Percentiles rank a stretch among this genome's conserved stretches.
These are phyloP conservation scores for Phytophthora multivora DNA, from an alignment of 352 stramenopile species.

Conservation along the genomic window DNA sequence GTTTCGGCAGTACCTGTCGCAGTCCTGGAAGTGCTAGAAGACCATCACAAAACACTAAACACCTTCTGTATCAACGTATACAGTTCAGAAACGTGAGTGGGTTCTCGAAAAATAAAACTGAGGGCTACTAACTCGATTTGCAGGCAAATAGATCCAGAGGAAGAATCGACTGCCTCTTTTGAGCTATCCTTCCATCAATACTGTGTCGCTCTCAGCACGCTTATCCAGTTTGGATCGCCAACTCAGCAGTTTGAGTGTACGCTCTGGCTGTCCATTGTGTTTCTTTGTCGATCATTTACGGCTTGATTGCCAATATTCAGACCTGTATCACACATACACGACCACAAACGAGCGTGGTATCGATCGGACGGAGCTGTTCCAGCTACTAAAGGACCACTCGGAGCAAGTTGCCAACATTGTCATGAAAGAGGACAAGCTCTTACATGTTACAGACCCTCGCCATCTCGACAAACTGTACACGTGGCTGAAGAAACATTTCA, in stretches of 20 bases:
- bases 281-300: not conserved
- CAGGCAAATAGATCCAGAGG: constrained; percentile 9
- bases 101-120: too few species aligned
- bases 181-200: constrained; percentile 62
- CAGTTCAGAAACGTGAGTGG: constrained; percentile 18
- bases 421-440: constrained; percentile 25
- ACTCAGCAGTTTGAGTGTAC: constrained; percentile 67
- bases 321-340: constrained; percentile 62
- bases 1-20: constrained; percentile 38
- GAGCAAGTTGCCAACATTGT: constrained; percentile 12
- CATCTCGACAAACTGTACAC: constrained; percentile 75
- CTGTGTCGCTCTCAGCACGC: constrained; percentile 42
- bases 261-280: constrained; percentile 3
- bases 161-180: constrained; percentile 1
- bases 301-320: constrained; percentile 18
- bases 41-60: constrained; percentile 49
- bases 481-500: constrained; percentile 77
- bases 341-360: constrained; percentile 61
- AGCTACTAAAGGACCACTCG: constrained; percentile 65
- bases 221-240: constrained; percentile 47
- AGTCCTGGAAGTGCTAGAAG: constrained; percentile 43
- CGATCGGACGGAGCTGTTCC: constrained; percentile 52
- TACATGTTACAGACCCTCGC: constrained; percentile 32
- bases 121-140: not conserved
- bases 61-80: constrained; percentile 43